A percentile compares a stretch with the other conserved stretches of the same genome.
Conservation (phyloP, 2,329 filamentous ascomycete species). For the Ascochyta rabiei region DNA sequence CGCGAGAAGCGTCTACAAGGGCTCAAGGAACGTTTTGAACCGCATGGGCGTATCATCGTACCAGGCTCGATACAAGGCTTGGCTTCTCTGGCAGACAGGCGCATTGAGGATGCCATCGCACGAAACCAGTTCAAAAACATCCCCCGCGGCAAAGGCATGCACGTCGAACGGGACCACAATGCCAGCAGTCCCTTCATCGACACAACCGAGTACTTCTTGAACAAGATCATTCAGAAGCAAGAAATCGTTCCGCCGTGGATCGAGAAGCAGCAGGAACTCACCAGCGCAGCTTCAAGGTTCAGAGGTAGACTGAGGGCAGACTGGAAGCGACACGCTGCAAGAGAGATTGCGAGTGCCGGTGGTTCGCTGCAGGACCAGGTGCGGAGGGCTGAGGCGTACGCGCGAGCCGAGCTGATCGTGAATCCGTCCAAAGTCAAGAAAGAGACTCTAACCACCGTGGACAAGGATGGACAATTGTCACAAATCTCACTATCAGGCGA, state of each 20-base stretch:
- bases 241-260: conserved; percentile 98
- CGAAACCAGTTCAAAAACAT: conserved; percentile 89
- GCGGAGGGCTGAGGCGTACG: conserved; percentile 72
- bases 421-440: conserved; percentile 62
- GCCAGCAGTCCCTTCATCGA: conserved; percentile 89
- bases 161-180: conserved; percentile 79
- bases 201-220: conserved; percentile 97
- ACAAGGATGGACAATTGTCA: conserved; percentile 53
- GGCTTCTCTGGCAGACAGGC: conserved; percentile 82
- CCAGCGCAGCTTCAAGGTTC: conserved; percentile 71
- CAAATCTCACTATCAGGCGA: conserved; percentile 56
- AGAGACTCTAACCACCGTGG: conserved; percentile 54
- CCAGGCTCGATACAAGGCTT: conserved; percentile 80
- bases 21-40: conserved; percentile 80
- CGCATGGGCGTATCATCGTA: conserved; percentile 73
- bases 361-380: conserved; percentile 78
- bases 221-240: conserved; percentile 96
- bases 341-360: conserved; percentile 77
- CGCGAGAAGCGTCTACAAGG: conserved; percentile 72
- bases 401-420: conserved; percentile 70
- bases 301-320: conserved; percentile 76
- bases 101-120: conserved; percentile 92
- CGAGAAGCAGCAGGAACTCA: conserved; percentile 93
- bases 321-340: conserved; percentile 82
- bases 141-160: conserved; percentile 69